phyloP scores from a whole-genome alignment of 495 filamentous ascomycete genomes.

The Podospora pseudopauciseta region DNA sequence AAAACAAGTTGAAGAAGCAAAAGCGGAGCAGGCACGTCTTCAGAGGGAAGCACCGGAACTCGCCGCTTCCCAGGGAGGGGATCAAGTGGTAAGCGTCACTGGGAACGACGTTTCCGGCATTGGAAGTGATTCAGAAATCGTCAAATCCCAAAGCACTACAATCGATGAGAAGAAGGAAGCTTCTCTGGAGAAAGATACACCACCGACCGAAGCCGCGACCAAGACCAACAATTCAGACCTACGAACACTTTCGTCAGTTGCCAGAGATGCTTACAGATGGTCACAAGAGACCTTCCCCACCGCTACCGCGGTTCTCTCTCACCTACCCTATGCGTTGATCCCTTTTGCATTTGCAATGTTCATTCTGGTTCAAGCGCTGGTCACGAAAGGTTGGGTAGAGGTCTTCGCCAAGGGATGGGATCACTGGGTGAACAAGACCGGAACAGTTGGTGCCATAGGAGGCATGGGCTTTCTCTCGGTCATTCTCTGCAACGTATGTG shows the following conservation, averaged over 20 bases:
- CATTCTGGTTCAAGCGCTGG: slow-evolving; percentile 61
- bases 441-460: slow-evolving; percentile 58
- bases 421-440: slow-evolving; percentile 62
- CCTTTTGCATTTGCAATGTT: slow-evolving; percentile 68
- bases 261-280: slow-evolving; percentile 47
- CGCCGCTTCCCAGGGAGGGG: background rate
- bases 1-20: slow-evolving; percentile 46
- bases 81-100: background rate
- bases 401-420: slow-evolving; percentile 67
- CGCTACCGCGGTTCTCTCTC: slow-evolving; percentile 53
- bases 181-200: background rate
- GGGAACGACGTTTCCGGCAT: background rate
- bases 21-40: slow-evolving; percentile 33
- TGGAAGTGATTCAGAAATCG: background rate
- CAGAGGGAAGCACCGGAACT: slow-evolving; percentile 18
- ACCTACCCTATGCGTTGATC: slow-evolving; percentile 59
- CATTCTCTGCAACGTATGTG: slow-evolving; percentile 63
- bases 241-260: slow-evolving; percentile 47
- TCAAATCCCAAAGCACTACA: background rate
- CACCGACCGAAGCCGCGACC: background rate
- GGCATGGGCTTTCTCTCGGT: slow-evolving; percentile 67
- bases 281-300: slow-evolving; percentile 64
- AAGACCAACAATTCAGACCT: slow-evolving; percentile 3
- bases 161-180: background rate
- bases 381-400: slow-evolving; percentile 63